Conservation (phyloP, 495 filamentous ascomycete species). For the Wilcoxina mikolae region DNA sequence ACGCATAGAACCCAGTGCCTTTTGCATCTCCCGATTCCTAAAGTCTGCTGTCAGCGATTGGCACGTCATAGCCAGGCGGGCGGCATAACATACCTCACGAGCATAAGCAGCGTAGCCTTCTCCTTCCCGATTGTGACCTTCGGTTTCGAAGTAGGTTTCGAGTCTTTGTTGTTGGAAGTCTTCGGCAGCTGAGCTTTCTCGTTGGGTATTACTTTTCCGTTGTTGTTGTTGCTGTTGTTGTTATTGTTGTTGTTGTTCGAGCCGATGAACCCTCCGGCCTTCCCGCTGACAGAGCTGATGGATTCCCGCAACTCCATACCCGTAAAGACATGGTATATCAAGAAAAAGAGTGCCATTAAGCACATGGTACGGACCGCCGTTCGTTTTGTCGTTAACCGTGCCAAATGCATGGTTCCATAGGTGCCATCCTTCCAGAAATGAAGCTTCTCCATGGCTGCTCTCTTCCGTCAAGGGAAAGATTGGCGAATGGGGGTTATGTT, state of each 20-base stretch:
- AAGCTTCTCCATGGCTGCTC: neutral
- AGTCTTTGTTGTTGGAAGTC: neutral
- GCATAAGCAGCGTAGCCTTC: conserved; percentile 26
- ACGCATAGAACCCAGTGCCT: conserved; percentile 26
- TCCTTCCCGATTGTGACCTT: conserved; percentile 23
- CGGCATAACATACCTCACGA: conserved; percentile 20
- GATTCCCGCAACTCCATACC: neutral
- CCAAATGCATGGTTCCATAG: neutral
- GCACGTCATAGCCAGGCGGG: conserved; percentile 1
- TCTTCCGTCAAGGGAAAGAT: neutral
- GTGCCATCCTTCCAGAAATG: conserved; percentile 1
- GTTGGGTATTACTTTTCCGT: neutral
- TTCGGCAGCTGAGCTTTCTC: neutral
- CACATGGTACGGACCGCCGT: neutral
- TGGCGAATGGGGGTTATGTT: neutral
- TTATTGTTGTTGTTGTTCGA: neutral
- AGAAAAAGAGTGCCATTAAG: neutral
- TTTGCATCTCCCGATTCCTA: conserved; percentile 24
- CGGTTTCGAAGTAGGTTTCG: neutral
- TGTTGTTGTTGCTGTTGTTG: neutral
- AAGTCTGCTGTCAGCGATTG: conserved; percentile 4
- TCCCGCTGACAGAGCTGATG: neutral
- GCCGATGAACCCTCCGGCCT: neutral
- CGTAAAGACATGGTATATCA: neutral
- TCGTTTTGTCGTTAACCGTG: neutral